These are phyloP conservation scores for Litsea cubeba DNA, from an alignment of 164 flowering plant genomes.

Conservation along the genomic window DNA sequence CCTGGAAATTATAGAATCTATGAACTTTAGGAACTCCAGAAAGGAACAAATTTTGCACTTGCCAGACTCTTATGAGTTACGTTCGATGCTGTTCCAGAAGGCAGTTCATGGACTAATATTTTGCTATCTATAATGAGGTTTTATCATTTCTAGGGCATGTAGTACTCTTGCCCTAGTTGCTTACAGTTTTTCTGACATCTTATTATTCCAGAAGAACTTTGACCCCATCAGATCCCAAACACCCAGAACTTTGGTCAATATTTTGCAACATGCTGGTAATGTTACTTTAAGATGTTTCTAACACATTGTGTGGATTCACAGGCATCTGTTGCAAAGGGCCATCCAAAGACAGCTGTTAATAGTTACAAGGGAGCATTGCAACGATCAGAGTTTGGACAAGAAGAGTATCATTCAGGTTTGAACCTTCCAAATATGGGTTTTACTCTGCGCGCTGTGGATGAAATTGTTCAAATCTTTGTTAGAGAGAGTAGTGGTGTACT, in stretches of 20 bases:
- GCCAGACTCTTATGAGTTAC: no score
- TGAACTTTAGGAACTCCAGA: no score
- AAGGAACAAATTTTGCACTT: no score
- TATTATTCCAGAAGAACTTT: no score
- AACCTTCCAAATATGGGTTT: constrained; percentile 35
- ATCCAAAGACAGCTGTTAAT: constrained; percentile 37
- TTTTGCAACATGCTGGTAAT: not conserved
- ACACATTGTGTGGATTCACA: constrained; percentile 13
- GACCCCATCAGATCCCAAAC: not conserved
- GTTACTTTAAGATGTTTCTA: not conserved
- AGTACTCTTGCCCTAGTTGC: no score
- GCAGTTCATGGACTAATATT: no score
- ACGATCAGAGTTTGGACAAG: constrained; percentile 28
- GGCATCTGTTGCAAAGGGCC: constrained; percentile 51
- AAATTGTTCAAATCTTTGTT: constrained; percentile 26
- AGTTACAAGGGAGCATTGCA: constrained; percentile 36
- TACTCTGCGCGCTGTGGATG: constrained; percentile 26
- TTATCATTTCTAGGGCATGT: not conserved
- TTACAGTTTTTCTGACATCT: not conserved
- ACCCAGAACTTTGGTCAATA: not conserved
- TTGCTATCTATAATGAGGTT: not conserved
- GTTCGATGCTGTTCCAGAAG: no score
- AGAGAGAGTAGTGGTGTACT: not conserved
- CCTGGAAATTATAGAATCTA: no score
- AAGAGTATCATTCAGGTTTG: constrained; percentile 24